These are phyloP conservation scores for Kwoniella sp. DNA, from an alignment of 768 basidiomycete genomes.

Conservation along the genomic window DNA sequence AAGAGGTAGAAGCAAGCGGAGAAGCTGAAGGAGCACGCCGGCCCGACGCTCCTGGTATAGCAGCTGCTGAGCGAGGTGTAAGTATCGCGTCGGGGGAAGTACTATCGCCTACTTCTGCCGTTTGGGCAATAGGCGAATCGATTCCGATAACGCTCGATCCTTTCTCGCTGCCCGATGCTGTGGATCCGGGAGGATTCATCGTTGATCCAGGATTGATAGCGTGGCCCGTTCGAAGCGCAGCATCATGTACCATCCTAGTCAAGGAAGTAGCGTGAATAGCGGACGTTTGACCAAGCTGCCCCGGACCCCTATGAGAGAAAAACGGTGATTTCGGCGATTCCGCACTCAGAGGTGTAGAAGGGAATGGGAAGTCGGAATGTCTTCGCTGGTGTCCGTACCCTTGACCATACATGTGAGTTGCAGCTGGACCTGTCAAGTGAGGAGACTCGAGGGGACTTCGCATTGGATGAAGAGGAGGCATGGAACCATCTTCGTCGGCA, in stretches of 20 bases:
- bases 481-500: conserved; percentile 16
- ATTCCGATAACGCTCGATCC: conserved; percentile 28
- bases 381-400: conserved; percentile 22
- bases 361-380: conserved; percentile 35
- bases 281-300: conserved; percentile 16
- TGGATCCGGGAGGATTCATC: conserved; percentile 15
- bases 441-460: conserved; percentile 44
- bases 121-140: conserved; percentile 16
- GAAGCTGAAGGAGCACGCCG: conserved; percentile 17
- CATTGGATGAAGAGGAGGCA: conserved; percentile 1
- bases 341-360: conserved; percentile 14
- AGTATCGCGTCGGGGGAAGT: conserved; percentile 24
- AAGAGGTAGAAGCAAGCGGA: conserved; percentile 18
- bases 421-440: neutral
- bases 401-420: neutral
- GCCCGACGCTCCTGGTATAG: too few species aligned
- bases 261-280: conserved; percentile 33
- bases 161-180: conserved; percentile 30
- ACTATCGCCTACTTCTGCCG: conserved; percentile 1
- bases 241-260: conserved; percentile 52
- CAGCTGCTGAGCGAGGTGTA: conserved; percentile 19
- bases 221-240: conserved; percentile 47
- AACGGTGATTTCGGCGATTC: conserved; percentile 35
- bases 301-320: conserved; percentile 12
- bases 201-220: conserved; percentile 29